Evolutionary conservation across 805 yeast species (phyloP).

Genomic region (Cyberlindnera sargentensis): DNA sequence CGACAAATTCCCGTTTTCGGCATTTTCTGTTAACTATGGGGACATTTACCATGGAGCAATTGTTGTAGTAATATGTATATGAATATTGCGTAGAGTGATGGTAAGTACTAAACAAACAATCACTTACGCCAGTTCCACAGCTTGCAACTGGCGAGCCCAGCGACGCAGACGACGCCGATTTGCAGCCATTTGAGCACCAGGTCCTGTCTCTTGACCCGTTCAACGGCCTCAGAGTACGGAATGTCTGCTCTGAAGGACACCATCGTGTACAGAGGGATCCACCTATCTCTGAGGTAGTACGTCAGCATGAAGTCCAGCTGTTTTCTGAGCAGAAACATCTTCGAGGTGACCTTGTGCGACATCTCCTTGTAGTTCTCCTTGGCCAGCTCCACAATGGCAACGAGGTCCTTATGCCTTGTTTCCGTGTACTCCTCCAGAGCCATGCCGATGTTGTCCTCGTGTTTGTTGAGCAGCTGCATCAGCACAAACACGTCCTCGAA

Average conservation of each 20-base stretch:
- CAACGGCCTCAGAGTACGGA: conserved; percentile 62
- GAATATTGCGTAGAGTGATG: not conserved
- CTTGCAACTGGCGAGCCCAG: conserved; percentile 1
- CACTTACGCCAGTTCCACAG: not conserved
- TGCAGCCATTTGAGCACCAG: conserved; percentile 32
- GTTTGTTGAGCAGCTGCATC: conserved; percentile 30
- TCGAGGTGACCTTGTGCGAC: conserved; percentile 71
- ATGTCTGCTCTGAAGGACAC: conserved; percentile 83
- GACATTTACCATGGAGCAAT: not conserved
- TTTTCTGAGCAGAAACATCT: conserved; percentile 56
- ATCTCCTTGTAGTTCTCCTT: conserved; percentile 78
- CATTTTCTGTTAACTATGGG: not conserved
- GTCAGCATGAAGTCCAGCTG: conserved; percentile 61
- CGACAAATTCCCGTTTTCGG: no score
- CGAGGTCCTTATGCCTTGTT: conserved; percentile 54
- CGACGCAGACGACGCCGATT: conserved; percentile 4
- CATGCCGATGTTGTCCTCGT: conserved; percentile 1
- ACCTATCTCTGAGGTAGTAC: conserved; percentile 46
- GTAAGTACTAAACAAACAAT: not conserved
- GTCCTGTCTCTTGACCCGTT: conserved; percentile 47
- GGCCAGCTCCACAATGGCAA: conserved; percentile 73
- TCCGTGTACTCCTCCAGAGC: conserved; percentile 12
- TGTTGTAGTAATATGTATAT: no score
- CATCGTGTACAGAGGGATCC: conserved; percentile 92
- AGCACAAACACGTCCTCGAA: conserved; percentile 81